These are phyloP conservation scores for Xylaria intraflava DNA, from an alignment of 495 filamentous ascomycete genomes.

Conservation along the genomic window DNA sequence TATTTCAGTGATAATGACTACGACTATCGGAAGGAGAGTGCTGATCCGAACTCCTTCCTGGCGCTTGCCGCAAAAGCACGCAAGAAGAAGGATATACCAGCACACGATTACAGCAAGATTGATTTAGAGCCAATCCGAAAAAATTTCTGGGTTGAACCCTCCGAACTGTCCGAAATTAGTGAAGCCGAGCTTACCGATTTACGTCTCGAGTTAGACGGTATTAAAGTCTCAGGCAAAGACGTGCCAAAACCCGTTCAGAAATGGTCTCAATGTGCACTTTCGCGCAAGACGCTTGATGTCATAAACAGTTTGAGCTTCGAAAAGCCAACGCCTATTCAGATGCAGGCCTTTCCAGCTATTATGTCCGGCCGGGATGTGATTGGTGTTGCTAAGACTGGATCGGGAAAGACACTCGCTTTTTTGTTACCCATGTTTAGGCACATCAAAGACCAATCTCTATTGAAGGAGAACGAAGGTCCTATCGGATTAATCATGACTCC, in stretches of 20 bases:
- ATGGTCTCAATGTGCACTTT: constrained; percentile 92
- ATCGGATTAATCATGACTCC: constrained; percentile 87
- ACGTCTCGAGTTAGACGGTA: constrained; percentile 83
- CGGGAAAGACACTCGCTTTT: constrained; percentile 97
- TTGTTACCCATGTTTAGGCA: constrained; percentile 94
- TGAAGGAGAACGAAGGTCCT: constrained; percentile 82
- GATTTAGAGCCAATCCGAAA: constrained; percentile 83
- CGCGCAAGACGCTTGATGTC: constrained; percentile 80
- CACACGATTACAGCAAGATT: constrained; percentile 75
- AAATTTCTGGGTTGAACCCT: constrained; percentile 88
- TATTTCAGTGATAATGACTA: constrained; percentile 80
- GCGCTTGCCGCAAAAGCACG: constrained; percentile 75
- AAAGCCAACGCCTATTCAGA: constrained; percentile 85
- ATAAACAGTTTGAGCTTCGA: constrained; percentile 80
- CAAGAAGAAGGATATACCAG: constrained; percentile 94
- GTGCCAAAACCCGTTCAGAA: constrained; percentile 90
- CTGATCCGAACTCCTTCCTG: constrained; percentile 72
- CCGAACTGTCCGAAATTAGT: constrained; percentile 75
- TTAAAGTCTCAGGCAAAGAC: constrained; percentile 81
- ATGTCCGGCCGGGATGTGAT: constrained; percentile 97
- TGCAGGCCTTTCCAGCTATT: constrained; percentile 88
- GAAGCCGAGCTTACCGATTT: constrained; percentile 77
- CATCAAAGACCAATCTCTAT: constrained; percentile 84
- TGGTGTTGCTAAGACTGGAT: constrained; percentile 95
- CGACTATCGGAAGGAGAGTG: constrained; percentile 65